Evolutionary conservation across 106 monocot species (phyloP).

Genomic region (Acorus calamus): DNA sequence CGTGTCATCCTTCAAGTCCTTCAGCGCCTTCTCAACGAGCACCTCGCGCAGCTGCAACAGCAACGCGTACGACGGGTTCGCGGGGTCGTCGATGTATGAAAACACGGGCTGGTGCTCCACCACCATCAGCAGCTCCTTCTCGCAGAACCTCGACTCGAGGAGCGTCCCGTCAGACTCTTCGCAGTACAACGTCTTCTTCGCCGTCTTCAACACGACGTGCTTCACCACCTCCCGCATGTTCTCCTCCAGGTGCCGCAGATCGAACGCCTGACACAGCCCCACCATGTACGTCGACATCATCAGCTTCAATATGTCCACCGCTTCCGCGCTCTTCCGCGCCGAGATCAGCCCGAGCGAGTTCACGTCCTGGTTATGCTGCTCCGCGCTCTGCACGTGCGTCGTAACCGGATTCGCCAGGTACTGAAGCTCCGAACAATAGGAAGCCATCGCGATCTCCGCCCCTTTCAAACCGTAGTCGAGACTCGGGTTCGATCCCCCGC

Average conservation of each 20-base stretch:
- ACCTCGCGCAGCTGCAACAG: slow-evolving; percentile 17
- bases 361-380: too few species aligned
- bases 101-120: slow-evolving; percentile 18
- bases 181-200: slow-evolving; percentile 13
- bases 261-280: slow-evolving; percentile 14
- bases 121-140: slow-evolving; percentile 14
- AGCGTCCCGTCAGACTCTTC: slow-evolving; percentile 6
- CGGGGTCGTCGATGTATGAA: slow-evolving; percentile 22
- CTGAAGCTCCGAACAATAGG: too few species aligned
- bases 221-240: slow-evolving; percentile 11
- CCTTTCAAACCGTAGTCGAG: too few species aligned
- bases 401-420: too few species aligned
- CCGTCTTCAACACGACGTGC: slow-evolving; percentile 4
- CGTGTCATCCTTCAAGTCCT: not conserved
- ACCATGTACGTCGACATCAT: slow-evolving; percentile 14
- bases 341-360: too few species aligned
- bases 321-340: too few species aligned
- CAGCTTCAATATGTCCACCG: too few species aligned
- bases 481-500: not conserved
- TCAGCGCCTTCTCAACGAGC: slow-evolving; percentile 11
- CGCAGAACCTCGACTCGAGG: slow-evolving; percentile 10
- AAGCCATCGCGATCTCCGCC: too few species aligned
- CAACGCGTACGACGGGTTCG: slow-evolving; percentile 14
- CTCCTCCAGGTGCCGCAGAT: slow-evolving; percentile 15
- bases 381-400: too few species aligned